Conservation (phyloP, 2,329 filamentous ascomycete genomes). For the Proliferodiscus dingleyae region DNA sequence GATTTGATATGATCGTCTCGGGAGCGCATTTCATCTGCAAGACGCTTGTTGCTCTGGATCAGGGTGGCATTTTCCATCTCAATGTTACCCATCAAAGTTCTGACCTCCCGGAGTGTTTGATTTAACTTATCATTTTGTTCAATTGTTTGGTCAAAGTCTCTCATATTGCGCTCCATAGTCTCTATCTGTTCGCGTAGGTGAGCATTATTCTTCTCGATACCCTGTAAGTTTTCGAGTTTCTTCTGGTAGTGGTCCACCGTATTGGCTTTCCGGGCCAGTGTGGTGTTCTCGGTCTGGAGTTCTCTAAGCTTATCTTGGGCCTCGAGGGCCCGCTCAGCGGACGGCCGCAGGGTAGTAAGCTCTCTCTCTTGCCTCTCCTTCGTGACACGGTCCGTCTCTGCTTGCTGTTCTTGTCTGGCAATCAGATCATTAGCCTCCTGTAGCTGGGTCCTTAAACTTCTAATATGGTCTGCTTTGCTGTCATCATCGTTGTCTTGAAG, state of each 20-base stretch:
- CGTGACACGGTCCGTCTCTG: conserved; percentile 46
- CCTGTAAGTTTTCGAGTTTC: conserved; percentile 54
- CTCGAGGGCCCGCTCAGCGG: conserved; percentile 45
- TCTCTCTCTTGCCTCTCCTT: conserved; percentile 44
- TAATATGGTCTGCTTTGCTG: conserved; percentile 47
- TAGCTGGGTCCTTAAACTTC: conserved; percentile 51
- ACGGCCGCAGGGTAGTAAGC: conserved; percentile 40
- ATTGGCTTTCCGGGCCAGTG: conserved; percentile 58
- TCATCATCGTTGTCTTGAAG: conserved; percentile 41
- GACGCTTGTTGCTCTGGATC: conserved; percentile 40
- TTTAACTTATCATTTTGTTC: conserved; percentile 29
- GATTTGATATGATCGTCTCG: conserved; percentile 22
- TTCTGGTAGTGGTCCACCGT: conserved; percentile 58
- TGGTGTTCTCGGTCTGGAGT: conserved; percentile 53
- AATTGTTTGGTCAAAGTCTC: conserved; percentile 30
- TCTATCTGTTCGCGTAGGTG: conserved; percentile 51
- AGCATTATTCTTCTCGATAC: conserved; percentile 51
- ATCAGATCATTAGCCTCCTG: conserved; percentile 69
- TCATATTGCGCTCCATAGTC: conserved; percentile 45
- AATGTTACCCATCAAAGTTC: conserved; percentile 29
- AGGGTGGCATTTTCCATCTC: conserved; percentile 31
- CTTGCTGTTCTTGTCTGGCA: conserved; percentile 61
- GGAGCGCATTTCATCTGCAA: conserved; percentile 40
- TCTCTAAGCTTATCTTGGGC: conserved; percentile 56
- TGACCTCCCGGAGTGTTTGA: conserved; percentile 36